These are phyloP conservation scores for Gryganskiella cystojenkinii DNA, from an alignment of 192 early-diverging fungal species.

Conservation along the genomic window DNA sequence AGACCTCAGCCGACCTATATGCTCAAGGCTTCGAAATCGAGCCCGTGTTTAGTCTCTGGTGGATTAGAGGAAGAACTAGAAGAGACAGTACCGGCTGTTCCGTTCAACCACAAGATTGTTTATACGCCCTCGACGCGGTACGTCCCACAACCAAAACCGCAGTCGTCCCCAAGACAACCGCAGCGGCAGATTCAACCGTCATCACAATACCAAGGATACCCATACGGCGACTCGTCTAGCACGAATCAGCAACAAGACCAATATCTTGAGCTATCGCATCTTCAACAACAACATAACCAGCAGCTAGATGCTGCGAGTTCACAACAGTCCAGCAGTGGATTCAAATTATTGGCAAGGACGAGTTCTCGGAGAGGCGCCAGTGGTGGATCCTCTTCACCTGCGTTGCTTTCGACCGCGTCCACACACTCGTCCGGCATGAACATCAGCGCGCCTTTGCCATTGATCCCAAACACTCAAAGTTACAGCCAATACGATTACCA, in stretches of 20 bases:
- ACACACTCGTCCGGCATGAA: constrained; percentile 3
- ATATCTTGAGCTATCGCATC: neutral
- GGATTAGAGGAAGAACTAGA: neutral
- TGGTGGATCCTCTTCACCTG: neutral
- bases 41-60: neutral
- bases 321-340: neutral
- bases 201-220: too few relatives aligned
- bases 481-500: neutral
- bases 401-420: neutral
- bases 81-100: neutral
- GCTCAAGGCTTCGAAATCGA: neutral
- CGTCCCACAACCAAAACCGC: too few relatives aligned
- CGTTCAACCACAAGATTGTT: neutral
- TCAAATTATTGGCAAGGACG: constrained; percentile 15
- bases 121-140: too few relatives aligned
- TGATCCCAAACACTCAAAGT: constrained; percentile 1
- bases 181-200: neutral
- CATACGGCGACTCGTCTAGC: too few relatives aligned
- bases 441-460: constrained; percentile 27
- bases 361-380: constrained; percentile 20
- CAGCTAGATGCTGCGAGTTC: neutral
- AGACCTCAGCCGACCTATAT: neutral
- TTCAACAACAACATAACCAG: neutral
- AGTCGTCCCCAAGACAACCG: neutral
- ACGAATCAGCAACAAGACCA: neutral